Evolutionary conservation across 176 grass and related monocot genomes (phyloP).

Genomic region (Cenchrus americanus): DNA sequence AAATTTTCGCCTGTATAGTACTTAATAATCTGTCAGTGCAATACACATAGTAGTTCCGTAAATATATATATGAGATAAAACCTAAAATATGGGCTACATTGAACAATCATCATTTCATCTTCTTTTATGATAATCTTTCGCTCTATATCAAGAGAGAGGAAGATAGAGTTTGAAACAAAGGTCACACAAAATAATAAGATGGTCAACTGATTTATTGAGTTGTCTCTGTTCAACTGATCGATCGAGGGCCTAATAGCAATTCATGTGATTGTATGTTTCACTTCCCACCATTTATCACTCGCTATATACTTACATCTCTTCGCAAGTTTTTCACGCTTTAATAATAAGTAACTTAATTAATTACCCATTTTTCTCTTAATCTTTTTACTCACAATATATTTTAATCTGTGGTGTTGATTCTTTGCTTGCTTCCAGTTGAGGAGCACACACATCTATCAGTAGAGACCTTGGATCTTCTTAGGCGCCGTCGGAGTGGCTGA

Average conservation of each 20-base stretch:
- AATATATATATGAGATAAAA: background rate
- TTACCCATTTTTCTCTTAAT: background rate
- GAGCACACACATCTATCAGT: conserved; percentile 35
- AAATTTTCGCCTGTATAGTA: background rate
- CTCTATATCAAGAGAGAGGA: background rate
- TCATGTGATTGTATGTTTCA: conserved; percentile 24
- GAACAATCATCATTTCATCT: background rate
- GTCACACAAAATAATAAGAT: background rate
- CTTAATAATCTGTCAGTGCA: background rate
- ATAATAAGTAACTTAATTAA: background rate
- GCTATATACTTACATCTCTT: conserved; percentile 35
- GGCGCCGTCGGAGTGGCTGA: conserved; percentile 19
- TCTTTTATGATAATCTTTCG: background rate
- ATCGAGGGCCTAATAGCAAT: conserved; percentile 8
- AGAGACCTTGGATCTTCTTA: conserved; percentile 78
- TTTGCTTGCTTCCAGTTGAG: background rate
- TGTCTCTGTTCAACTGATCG: background rate
- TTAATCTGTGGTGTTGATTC: background rate
- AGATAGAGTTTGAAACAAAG: background rate
- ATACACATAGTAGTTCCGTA: background rate
- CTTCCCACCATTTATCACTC: conserved; percentile 4
- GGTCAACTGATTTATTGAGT: conserved; percentile 41
- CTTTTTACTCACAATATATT: conserved; percentile 31
- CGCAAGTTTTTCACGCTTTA: conserved; percentile 25
- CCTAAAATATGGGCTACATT: background rate